These are phyloP conservation scores for Candolleomyces aberdarensis DNA, from an alignment of 768 basidiomycete genomes.

Conservation along the genomic window DNA sequence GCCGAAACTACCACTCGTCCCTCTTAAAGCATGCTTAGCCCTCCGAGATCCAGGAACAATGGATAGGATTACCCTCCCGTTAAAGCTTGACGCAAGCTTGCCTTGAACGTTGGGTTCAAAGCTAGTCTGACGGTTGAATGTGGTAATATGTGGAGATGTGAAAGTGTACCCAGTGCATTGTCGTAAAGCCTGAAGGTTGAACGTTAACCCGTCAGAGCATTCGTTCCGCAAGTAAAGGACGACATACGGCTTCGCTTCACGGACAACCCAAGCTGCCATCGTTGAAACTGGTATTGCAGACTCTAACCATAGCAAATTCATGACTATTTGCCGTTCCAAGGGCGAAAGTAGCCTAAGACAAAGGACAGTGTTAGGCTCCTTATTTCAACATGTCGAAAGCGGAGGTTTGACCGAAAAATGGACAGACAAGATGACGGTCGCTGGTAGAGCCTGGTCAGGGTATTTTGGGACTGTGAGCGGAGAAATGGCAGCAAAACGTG, in stretches of 20 bases:
- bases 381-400: constrained; percentile 6
- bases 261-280: constrained; percentile 74
- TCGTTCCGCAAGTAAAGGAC: not conserved
- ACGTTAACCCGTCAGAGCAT: constrained; percentile 13
- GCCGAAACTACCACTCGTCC: constrained; percentile 80
- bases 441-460: constrained; percentile 76
- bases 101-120: constrained; percentile 74
- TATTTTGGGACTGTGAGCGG: constrained; percentile 74
- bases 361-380: constrained; percentile 15
- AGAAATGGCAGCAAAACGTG: constrained; percentile 78
- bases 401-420: constrained; percentile 69
- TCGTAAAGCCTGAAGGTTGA: constrained; percentile 60
- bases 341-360: constrained; percentile 64
- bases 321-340: constrained; percentile 79
- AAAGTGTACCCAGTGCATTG: constrained; percentile 58
- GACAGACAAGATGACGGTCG: constrained; percentile 86
- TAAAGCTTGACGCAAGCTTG: constrained; percentile 76
- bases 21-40: constrained; percentile 37
- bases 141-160: constrained; percentile 67
- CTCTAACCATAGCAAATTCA: constrained; percentile 90
- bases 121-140: constrained; percentile 57
- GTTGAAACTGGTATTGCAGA: constrained; percentile 61
- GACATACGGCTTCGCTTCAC: constrained; percentile 60
- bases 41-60: not conserved
- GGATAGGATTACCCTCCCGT: constrained; percentile 70